phyloP scores from a whole-genome alignment of 78 protist genomes.

The Capsaspora owczarzaki region DNA sequence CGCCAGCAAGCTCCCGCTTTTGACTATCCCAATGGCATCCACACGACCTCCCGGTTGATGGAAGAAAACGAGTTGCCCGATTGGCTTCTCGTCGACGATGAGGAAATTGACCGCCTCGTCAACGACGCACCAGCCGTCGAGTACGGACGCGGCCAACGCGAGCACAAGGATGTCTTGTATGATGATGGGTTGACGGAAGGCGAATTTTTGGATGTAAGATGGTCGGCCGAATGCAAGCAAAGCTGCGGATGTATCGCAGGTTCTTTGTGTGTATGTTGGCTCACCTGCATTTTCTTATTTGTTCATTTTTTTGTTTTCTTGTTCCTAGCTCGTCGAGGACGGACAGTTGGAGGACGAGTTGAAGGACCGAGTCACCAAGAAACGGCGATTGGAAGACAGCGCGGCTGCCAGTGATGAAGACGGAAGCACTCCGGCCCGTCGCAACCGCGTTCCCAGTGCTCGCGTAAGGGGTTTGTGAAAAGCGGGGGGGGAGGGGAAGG shows the following conservation, averaged over 20 bases:
- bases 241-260: not conserved
- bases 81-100: not conserved
- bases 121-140: not conserved
- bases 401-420: too few species aligned
- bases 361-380: not conserved
- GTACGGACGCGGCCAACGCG: conserved; percentile 22
- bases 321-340: not conserved
- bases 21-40: not conserved
- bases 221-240: too few species aligned
- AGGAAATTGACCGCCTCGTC: not conserved
- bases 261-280: not conserved
- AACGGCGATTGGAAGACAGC: not conserved
- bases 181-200: conserved; percentile 14
- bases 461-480: too few species aligned
- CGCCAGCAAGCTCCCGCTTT: not conserved
- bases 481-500: too few species aligned
- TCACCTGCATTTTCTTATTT: not conserved
- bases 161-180: conserved; percentile 7
- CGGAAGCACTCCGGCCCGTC: too few species aligned
- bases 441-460: too few species aligned
- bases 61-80: not conserved
- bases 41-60: not conserved
- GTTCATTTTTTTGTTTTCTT: not conserved
- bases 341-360: not conserved
- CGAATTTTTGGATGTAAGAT: not conserved